Conservation (phyloP, 352 stramenopile species). For the Lagenidium sp. region DNA sequence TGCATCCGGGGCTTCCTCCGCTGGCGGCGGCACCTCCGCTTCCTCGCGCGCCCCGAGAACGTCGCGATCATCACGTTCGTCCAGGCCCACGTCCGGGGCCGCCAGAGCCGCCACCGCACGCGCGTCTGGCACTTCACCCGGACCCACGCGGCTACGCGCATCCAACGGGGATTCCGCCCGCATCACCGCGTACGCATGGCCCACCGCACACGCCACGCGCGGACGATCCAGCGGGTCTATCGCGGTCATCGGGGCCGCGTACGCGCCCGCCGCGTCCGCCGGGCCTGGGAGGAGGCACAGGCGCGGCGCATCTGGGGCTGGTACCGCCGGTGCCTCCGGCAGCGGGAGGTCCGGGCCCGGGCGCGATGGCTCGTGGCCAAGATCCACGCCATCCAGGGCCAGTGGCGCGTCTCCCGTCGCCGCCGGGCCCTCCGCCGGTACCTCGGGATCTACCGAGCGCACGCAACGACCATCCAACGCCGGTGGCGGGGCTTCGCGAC, state of each 20-base stretch:
- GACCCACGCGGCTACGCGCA: constrained; percentile 19
- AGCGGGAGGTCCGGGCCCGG: constrained; percentile 20
- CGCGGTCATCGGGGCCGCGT: constrained; percentile 23
- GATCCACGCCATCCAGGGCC: constrained; percentile 39
- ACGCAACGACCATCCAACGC: constrained; percentile 31
- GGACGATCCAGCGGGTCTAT: constrained; percentile 44
- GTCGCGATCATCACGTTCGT: constrained; percentile 25
- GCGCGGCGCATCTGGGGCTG: constrained; percentile 29
- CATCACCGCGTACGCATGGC: constrained; percentile 19
- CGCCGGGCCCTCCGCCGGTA: constrained; percentile 23
- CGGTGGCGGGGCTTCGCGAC: constrained; percentile 37
- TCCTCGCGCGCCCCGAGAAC: constrained; percentile 30
- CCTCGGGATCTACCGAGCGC: constrained; percentile 23
- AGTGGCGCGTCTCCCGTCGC: constrained; percentile 40
- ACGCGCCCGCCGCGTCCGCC: constrained; percentile 8
- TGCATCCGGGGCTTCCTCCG: constrained; percentile 32
- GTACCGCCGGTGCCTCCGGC: constrained; percentile 34
- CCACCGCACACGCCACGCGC: constrained; percentile 15
- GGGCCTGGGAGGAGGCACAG: constrained; percentile 11
- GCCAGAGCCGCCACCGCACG: constrained; percentile 19
- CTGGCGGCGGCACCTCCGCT: constrained; percentile 35
- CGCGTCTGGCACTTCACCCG: constrained; percentile 15
- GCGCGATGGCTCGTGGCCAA: constrained; percentile 40
- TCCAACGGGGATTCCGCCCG: constrained; percentile 36
- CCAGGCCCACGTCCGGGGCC: constrained; percentile 35